Conservation (phyloP, 257 asterid species). For the Handroanthus guayacan region DNA sequence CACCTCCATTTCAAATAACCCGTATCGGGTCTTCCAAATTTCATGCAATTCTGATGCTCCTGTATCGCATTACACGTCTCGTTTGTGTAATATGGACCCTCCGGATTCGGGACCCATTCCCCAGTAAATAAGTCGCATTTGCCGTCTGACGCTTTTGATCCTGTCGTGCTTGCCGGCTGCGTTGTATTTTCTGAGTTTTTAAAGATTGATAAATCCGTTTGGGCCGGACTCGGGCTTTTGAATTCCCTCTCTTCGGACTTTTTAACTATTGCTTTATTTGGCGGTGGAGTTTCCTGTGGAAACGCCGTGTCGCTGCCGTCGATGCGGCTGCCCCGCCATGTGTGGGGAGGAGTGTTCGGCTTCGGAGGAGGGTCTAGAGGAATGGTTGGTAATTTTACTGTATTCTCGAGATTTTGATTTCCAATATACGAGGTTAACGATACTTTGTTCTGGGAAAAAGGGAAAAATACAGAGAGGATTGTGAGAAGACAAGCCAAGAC, state of each 20-base stretch:
- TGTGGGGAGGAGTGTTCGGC: background rate
- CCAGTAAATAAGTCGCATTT: slow-evolving; percentile 64
- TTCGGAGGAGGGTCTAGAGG: slow-evolving; percentile 22
- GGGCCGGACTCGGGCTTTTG: slow-evolving; percentile 28
- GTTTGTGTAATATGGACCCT: slow-evolving; percentile 78
- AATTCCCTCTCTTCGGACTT: slow-evolving; percentile 1
- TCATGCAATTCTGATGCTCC: slow-evolving; percentile 88
- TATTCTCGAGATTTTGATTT: slow-evolving; percentile 29
- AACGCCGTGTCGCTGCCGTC: background rate
- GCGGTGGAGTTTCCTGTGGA: too few species aligned
- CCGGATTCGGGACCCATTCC: slow-evolving; percentile 72
- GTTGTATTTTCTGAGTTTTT: background rate
- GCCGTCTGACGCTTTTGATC: slow-evolving; percentile 22
- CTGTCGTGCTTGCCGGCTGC: background rate
- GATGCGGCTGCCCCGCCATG: slow-evolving; percentile 18
- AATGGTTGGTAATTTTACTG: background rate
- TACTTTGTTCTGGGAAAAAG: slow-evolving; percentile 40
- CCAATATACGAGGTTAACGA: slow-evolving; percentile 27
- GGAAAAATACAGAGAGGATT: slow-evolving; percentile 48
- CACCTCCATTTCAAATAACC: slow-evolving; percentile 81
- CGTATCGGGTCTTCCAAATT: slow-evolving; percentile 71
- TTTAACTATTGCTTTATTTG: background rate
- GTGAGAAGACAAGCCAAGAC: slow-evolving; percentile 47
- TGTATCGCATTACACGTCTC: slow-evolving; percentile 68
- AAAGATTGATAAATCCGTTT: background rate